Base-by-base conservation (phyloP, 495 filamentous ascomycete species). In the Lasiosphaeriaceae sp. region DNA sequence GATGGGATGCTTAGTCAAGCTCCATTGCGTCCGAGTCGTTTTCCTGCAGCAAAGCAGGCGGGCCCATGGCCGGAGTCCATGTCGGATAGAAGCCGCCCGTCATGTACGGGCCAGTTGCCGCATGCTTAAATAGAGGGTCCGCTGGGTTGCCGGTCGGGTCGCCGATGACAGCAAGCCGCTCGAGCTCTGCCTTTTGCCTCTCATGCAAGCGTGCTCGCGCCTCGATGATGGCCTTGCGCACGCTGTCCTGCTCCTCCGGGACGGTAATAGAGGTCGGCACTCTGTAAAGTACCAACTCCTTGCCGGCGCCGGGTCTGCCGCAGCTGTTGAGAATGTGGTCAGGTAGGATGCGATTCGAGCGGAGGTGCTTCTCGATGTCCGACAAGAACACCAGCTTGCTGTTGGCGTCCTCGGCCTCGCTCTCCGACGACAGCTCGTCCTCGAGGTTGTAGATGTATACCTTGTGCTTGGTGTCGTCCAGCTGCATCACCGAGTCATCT, bases 401-500 rank as follows among this genome's bases (percentile, higher is more conserved):
- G 50, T 31, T 31, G 26, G 71, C 74, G 50, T 77, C 75, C 37
- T 84, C 77, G 54, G 70, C 54, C 31, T 72, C 74, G 63, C 62
- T 67, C 20, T 73, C 76, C 8, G 89, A 87, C 0, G 84, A 85
- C 41, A 97, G 80, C 74, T 98, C 93, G 52, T 83, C 88, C 61
- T 96, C 94, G 22, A 98, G 76, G 67, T 94, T 83, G 76, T 92
- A 82, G 66, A 98, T 91, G 77, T 92, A 98, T 51, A 96, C 82
- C 55, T 86, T 90, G 71, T 93, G 76, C 60, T 87, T 86, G 17
- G 92, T 87, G 69, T 96, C 86, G 74, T 98, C 94, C 51, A 97
- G 72, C 50, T 89, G 80, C 94, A 98, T 70, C 29, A 57, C 96
- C 35, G 70, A 59, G 61, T 92, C 86, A 56, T 79, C 72, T n/a